Base-by-base conservation (phyloP, 805 yeast genomes). In the Diddensiella transvaalensis region DNA sequence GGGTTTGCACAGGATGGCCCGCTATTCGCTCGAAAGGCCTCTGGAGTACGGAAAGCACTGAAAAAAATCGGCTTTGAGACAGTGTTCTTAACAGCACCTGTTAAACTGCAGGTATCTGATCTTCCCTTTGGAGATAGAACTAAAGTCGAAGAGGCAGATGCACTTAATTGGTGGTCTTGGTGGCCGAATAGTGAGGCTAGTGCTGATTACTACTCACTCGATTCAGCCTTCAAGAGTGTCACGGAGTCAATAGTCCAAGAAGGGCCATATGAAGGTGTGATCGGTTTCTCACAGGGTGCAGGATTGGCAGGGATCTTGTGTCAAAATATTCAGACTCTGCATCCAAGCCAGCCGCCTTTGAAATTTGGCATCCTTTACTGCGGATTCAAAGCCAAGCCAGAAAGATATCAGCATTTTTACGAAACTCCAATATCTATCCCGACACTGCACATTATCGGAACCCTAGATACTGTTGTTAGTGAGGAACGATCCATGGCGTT, bases 241-340 rank as follows among this genome's bases (percentile, higher is more conserved):
- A 72, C 72, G 15, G 78, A 72, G 22, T 78, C 80, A 53, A 73
- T 86, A 40, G 70, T 75, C 22, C 73, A 75, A 44, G 79, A 86
- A 40, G 88, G 87, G 1, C 97, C 97, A 1, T 86, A 87, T 56
- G 85, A 83, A 19, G 99, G 98, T 3, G 69, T 91, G 18, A 68
- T 93, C 39, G 98, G 97, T 1, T 91, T 91, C 64, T 84, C 95
- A 8, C 98, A 93, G 65, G 99, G 99, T 53, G 95, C 97, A 4
- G 95, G 93, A 1, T 69, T 91, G 30, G 83, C 87, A 1, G 86
- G 91, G 1, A 72, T 87, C 22, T 63, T 89, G 24, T 72, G 86
- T 39, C 79, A 80, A 55, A 73, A 75, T 35, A 80, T 84, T 53
- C 72, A 77, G 19, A 73, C 75, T 21, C 58, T 83, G 36, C 77